Conservation (phyloP, 495 filamentous ascomycete genomes). For the Penicillium simplicissimum region DNA sequence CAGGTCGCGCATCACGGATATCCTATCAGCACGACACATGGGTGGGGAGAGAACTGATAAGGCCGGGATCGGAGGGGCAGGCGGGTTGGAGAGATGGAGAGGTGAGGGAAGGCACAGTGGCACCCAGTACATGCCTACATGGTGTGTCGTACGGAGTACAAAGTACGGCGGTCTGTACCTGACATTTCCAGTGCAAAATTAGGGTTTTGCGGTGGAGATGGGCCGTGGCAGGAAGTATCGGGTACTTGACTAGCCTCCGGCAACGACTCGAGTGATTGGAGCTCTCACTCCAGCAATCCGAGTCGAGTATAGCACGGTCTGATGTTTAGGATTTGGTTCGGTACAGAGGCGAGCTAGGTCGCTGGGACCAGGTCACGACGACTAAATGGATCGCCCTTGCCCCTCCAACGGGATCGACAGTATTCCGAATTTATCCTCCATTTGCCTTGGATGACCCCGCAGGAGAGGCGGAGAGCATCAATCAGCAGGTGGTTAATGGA, state of each 20-base stretch:
- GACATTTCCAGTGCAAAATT: neutral
- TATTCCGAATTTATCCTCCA: slow-evolving; percentile 3
- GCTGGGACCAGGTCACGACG: neutral
- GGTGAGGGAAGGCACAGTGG: neutral
- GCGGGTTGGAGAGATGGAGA: slow-evolving; percentile 4
- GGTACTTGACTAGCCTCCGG: neutral
- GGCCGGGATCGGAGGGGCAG: slow-evolving; percentile 8
- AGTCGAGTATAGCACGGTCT: too few species aligned
- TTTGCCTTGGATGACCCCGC: neutral
- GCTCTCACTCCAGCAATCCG: too few species aligned
- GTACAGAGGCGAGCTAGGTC: too few species aligned
- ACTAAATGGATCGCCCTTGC: neutral
- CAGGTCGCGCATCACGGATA: slow-evolving; percentile 19
- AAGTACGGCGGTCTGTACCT: too few species aligned
- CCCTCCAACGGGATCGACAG: slow-evolving; percentile 6
- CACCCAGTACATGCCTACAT: too few species aligned
- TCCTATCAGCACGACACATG: slow-evolving; percentile 50
- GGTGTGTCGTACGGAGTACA: neutral
- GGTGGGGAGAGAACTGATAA: slow-evolving; percentile 25
- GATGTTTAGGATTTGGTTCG: neutral
- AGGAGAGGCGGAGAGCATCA: neutral
- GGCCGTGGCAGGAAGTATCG: neutral
- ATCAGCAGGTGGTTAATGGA: neutral
- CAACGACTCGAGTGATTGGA: too few species aligned
- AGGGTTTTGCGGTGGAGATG: neutral